A percentile compares a stretch with the other conserved stretches of the same genome.
Evolutionary conservation across 306 rosid species (phyloP).

Genomic region (Lathyrus sativus): DNA sequence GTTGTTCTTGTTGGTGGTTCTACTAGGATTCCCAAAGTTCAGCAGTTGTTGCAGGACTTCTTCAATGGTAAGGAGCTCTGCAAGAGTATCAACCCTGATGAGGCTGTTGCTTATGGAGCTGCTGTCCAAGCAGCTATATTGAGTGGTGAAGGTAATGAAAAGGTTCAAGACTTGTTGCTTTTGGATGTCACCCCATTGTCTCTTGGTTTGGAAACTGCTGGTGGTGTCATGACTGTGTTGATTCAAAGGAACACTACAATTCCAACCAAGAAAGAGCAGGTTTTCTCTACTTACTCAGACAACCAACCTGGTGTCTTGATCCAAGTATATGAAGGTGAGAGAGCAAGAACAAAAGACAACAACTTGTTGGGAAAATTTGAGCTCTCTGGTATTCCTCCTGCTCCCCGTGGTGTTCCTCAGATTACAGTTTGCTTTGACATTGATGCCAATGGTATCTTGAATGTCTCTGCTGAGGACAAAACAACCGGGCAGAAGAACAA

Average conservation of each 20-base stretch:
- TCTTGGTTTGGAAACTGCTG: constrained; percentile 56
- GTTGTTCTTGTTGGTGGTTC: constrained; percentile 78
- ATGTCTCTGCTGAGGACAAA: constrained; percentile 63
- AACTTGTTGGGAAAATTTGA: constrained; percentile 57
- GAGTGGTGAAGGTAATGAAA: constrained; percentile 69
- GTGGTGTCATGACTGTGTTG: constrained; percentile 65
- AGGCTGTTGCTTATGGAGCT: constrained; percentile 80
- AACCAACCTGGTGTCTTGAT: constrained; percentile 68
- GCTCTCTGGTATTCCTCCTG: constrained; percentile 63
- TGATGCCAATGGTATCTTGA: constrained; percentile 67
- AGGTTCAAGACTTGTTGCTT: constrained; percentile 63
- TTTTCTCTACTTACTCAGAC: constrained; percentile 67
- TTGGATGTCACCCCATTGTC: constrained; percentile 71
- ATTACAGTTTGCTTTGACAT: constrained; percentile 65
- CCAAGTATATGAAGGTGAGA: constrained; percentile 64
- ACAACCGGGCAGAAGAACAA: constrained; percentile 57
- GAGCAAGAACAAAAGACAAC: constrained; percentile 58
- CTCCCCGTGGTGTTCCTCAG: constrained; percentile 62
- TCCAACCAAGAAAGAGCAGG: constrained; percentile 74
- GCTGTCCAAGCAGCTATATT: constrained; percentile 73
- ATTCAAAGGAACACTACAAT: constrained; percentile 71
- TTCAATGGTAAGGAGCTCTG: constrained; percentile 74
- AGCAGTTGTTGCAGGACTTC: constrained; percentile 68
- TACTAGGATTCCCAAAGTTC: constrained; percentile 73
- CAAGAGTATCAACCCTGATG: constrained; percentile 74